Base-by-base conservation (phyloP, 1,284 basidiomycete species). In the Microbotryomycetes sp. region DNA sequence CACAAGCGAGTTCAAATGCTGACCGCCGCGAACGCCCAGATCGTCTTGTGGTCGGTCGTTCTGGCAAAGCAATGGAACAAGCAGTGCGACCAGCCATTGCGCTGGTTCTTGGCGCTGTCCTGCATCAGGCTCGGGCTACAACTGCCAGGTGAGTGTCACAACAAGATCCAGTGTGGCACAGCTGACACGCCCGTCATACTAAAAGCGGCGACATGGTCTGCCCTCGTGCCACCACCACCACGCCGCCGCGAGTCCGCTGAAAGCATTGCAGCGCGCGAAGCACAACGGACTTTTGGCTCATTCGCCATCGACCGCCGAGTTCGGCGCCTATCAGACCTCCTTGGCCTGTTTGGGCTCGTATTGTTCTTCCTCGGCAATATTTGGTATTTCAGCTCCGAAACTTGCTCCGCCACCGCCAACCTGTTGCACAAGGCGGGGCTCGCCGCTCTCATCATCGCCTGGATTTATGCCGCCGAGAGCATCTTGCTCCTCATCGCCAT, bases 281-380 rank as follows among this genome's bases (percentile, higher is more conserved):
- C 54, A 7, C 56, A 54, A 5, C 64, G 71, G 0, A 57, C 56
- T 16, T 13, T 70, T 11, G 70, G 71, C 0, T 57, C 29, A 31
- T 41, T 41, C 4, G 23, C 23, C 5, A 28, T 67, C 18, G 71
- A 72, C 48, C 51, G 45, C 4, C 57, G 64, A 9, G 45, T 71
- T 26, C 52, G 59, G 21, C 52, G 47, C 45, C 5, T 65, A 6
- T 41, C 53, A 18, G 71, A 71, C 51, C 15, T 67, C 15, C 45
- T 65, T 21, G 54, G 57, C 16, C 26, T 65, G 26, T 59, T 61
- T 52, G 60, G 61, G 6, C 45, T 68, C 23, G 53, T 67, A n/a
- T 49, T 70, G 26, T 69, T 71, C 57, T 45, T 67, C 30, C 30
- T 69, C 15, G 70, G 68, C 53, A 71, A 71, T 56, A 50, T 61